A percentile compares a stretch with the other conserved stretches of the same genome.
phyloP scores from a whole-genome alignment of 2,329 filamentous ascomycete species.

The Cryphonectria parasitica region DNA sequence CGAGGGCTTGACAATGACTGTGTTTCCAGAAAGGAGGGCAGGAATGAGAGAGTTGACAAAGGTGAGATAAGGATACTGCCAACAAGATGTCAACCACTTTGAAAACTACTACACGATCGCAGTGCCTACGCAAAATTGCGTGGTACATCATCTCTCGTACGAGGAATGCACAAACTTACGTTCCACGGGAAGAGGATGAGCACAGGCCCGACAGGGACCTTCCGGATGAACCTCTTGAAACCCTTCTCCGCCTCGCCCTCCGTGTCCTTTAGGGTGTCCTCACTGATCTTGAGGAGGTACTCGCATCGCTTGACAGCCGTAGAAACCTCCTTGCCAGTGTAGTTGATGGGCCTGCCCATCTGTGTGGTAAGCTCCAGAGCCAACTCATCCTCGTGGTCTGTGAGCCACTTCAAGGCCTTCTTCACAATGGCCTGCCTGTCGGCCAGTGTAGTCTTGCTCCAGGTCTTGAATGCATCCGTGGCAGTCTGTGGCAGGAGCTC shows the following conservation, averaged over 20 bases:
- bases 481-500: conserved; percentile 72
- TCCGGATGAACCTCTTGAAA: conserved; percentile 88
- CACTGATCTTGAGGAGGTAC: conserved; percentile 83
- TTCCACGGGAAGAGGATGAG: conserved; percentile 96
- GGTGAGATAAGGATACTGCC: conserved; percentile 89
- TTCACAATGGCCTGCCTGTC: conserved; percentile 81
- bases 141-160: background rate
- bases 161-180: conserved; percentile 55
- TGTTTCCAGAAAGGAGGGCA: conserved; percentile 87
- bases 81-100: background rate
- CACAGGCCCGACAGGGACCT: conserved; percentile 84
- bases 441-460: conserved; percentile 72
- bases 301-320: conserved; percentile 86
- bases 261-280: conserved; percentile 77
- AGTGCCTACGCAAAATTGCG: background rate
- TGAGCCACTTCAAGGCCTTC: conserved; percentile 74
- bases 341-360: conserved; percentile 93
- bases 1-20: conserved; percentile 91
- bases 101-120: background rate
- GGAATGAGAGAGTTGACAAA: conserved; percentile 91
- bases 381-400: conserved; percentile 75
- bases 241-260: conserved; percentile 83
- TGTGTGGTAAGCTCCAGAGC: conserved; percentile 87
- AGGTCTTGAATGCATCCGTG: conserved; percentile 75
- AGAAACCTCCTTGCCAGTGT: conserved; percentile 78